Evolutionary conservation across 306 rosid species (phyloP).

Genomic region (Lathyrus aphaca): DNA sequence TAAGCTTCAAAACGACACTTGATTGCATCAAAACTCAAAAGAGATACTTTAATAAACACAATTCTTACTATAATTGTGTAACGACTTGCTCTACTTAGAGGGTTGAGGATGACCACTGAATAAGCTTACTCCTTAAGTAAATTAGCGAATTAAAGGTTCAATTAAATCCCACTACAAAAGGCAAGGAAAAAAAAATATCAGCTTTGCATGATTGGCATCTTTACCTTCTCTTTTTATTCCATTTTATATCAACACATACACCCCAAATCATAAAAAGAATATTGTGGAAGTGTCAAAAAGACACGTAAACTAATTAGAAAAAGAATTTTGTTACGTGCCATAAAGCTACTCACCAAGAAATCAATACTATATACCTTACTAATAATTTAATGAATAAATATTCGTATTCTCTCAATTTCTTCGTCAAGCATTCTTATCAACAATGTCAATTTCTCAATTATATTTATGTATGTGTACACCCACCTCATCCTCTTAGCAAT

Average conservation of each 20-base stretch:
- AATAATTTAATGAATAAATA: background rate
- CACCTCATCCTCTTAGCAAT: background rate
- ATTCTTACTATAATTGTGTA: too few relatives aligned
- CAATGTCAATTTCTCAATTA: slow-evolving; percentile 4
- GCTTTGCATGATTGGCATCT: too few relatives aligned
- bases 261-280: background rate
- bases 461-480: background rate
- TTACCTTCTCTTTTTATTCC: background rate
- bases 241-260: background rate
- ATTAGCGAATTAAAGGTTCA: too few relatives aligned
- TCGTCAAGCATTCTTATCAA: background rate
- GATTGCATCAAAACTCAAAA: too few relatives aligned
- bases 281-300: background rate
- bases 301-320: background rate
- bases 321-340: background rate
- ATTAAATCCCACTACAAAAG: too few relatives aligned
- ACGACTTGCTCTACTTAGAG: too few relatives aligned
- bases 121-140: too few relatives aligned
- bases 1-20: too few relatives aligned
- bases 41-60: too few relatives aligned
- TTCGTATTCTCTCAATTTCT: background rate
- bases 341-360: background rate
- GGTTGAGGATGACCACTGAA: too few relatives aligned
- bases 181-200: too few relatives aligned
- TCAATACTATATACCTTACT: background rate